Percentiles rank a stretch among this genome's conserved stretches.
phyloP scores from a whole-genome alignment of 2,329 filamentous ascomycete species.

The Ilyonectria destructans region DNA sequence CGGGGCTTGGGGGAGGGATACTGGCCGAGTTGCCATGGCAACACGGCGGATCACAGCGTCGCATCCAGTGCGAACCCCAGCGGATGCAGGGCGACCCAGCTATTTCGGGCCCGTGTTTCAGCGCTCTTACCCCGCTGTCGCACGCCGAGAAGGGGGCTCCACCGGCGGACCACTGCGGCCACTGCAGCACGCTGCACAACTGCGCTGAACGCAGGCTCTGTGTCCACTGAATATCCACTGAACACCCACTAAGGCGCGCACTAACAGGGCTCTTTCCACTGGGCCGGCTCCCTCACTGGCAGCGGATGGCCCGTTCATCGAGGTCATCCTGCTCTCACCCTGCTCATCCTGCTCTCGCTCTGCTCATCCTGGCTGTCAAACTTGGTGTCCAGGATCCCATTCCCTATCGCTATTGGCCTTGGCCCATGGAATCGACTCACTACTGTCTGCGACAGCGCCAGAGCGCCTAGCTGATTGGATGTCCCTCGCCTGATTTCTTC shows the following conservation, averaged over 20 bases:
- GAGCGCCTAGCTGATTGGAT: constrained; percentile 26
- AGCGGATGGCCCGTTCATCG: constrained; percentile 40
- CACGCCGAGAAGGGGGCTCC: constrained; percentile 39
- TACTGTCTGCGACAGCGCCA: constrained; percentile 21
- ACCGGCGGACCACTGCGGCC: constrained; percentile 39
- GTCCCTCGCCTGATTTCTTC: constrained; percentile 24
- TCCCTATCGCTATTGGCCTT: constrained; percentile 31
- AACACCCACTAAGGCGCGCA: constrained; percentile 1
- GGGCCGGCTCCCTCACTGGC: constrained; percentile 29
- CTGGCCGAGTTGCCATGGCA: constrained; percentile 44
- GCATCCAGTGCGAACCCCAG: constrained; percentile 5
- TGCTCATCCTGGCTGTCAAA: constrained; percentile 27
- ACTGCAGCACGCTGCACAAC: constrained; percentile 13
- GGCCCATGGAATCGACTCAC: constrained; percentile 24
- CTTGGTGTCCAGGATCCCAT: constrained; percentile 26
- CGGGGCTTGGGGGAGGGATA: constrained; percentile 20
- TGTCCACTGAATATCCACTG: constrained; percentile 20
- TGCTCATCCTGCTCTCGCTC: background rate
- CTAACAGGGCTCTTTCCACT: constrained; percentile 16
- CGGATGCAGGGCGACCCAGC: constrained; percentile 38
- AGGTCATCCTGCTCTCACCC: constrained; percentile 20
- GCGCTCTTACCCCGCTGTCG: constrained; percentile 47
- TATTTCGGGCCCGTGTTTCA: constrained; percentile 46
- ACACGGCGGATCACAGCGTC: constrained; percentile 26
- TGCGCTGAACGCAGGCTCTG: constrained; percentile 7